Evolutionary conservation across 768 basidiomycete genomes (phyloP).

Genomic region (Leucocoprinus leucothites): DNA sequence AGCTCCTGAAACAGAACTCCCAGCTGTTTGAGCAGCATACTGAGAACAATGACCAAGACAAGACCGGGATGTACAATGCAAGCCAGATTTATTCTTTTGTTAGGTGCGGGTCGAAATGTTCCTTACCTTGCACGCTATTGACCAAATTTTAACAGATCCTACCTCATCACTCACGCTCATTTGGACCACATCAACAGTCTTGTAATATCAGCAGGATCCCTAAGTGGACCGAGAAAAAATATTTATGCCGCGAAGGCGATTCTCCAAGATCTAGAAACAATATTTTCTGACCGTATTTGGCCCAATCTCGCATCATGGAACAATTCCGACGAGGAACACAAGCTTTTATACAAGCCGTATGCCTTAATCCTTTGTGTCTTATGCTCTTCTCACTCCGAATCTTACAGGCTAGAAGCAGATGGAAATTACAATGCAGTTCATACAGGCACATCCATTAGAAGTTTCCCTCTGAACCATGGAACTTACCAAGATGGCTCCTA

Average conservation of each 20-base stretch:
- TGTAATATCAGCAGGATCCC: constrained; percentile 79
- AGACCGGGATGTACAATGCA: constrained; percentile 31
- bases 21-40: constrained; percentile 43
- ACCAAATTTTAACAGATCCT: constrained; percentile 51
- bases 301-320: constrained; percentile 80
- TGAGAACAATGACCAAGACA: constrained; percentile 19
- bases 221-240: constrained; percentile 57
- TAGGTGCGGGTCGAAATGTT: constrained; percentile 29
- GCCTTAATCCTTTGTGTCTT: constrained; percentile 22
- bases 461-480: constrained; percentile 75
- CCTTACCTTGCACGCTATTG: constrained; percentile 3
- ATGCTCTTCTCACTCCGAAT: not conserved
- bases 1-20: constrained; percentile 56
- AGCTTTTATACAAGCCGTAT: constrained; percentile 64
- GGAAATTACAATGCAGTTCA: constrained; percentile 50
- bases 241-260: constrained; percentile 60
- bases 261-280: constrained; percentile 62
- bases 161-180: constrained; percentile 86
- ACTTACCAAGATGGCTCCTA: constrained; percentile 54
- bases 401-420: constrained; percentile 45
- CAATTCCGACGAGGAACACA: constrained; percentile 53
- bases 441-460: constrained; percentile 57
- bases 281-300: constrained; percentile 83
- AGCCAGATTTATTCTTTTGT: constrained; percentile 54
- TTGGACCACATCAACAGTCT: constrained; percentile 86